phyloP scores from a whole-genome alignment of 1,139 yeast species.

The Yamadazyma sp. region DNA sequence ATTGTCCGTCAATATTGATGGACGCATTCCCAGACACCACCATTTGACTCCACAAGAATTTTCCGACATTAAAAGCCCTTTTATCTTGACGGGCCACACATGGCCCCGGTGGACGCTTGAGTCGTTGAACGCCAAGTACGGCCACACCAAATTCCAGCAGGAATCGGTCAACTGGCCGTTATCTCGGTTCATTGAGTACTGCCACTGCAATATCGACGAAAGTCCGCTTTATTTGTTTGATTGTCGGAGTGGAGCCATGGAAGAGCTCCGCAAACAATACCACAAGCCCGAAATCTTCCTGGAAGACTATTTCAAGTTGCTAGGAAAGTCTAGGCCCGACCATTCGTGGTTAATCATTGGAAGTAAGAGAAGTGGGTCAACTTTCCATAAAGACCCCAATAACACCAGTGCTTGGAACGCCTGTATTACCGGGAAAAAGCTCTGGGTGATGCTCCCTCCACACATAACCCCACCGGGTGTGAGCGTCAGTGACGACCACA shows the following conservation, averaged over 20 bases:
- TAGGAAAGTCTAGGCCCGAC: constrained; percentile 70
- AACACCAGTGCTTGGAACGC: constrained; percentile 91
- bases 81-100: constrained; percentile 52
- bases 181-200: constrained; percentile 59
- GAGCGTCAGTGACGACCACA: constrained; percentile 69
- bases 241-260: constrained; percentile 68
- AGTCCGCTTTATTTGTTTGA: constrained; percentile 84
- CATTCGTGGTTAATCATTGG: constrained; percentile 90
- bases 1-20: constrained; percentile 22
- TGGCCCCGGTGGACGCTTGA: constrained; percentile 73
- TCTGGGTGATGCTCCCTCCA: constrained; percentile 91
- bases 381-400: constrained; percentile 92
- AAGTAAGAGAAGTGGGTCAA: constrained; percentile 77
- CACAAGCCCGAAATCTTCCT: constrained; percentile 49
- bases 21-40: constrained; percentile 46
- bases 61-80: constrained; percentile 56
- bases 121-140: constrained; percentile 50
- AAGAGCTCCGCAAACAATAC: constrained; percentile 54
- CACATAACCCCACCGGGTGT: constrained; percentile 81
- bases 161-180: constrained; percentile 85
- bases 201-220: constrained; percentile 66
- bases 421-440: constrained; percentile 67
- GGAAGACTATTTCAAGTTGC: constrained; percentile 50
- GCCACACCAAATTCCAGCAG: constrained; percentile 68
- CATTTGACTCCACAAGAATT: constrained; percentile 47